These are phyloP conservation scores for Cubamyces sp. DNA, from an alignment of 768 basidiomycete species.

Conservation along the genomic window DNA sequence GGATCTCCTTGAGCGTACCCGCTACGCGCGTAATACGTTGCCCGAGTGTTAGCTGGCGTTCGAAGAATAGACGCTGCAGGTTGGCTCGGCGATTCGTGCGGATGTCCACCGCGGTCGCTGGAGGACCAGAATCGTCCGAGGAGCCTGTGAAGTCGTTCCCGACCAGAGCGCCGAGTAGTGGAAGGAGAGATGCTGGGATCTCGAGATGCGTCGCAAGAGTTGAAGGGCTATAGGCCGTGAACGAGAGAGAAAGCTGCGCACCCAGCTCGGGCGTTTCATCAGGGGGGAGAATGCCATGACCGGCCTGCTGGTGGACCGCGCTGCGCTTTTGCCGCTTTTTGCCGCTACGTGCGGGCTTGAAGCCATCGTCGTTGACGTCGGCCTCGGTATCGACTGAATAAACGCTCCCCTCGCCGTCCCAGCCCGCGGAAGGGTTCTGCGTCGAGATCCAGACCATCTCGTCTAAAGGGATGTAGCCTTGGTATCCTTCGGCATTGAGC, in stretches of 20 bases:
- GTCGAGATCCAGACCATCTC: conserved; percentile 68
- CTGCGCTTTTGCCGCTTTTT: conserved; percentile 53
- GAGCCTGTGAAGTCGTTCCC: conserved; percentile 78
- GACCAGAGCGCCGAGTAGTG: conserved; percentile 75
- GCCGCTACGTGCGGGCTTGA: conserved; percentile 57
- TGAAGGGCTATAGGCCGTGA: conserved; percentile 63
- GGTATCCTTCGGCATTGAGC: conserved; percentile 74
- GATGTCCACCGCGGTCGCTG: conserved; percentile 43
- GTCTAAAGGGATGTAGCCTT: conserved; percentile 75
- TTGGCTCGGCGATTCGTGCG: conserved; percentile 38
- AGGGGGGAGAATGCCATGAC: conserved; percentile 57
- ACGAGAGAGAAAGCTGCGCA: conserved; percentile 53
- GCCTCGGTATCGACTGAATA: conserved; percentile 29
- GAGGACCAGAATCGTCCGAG: conserved; percentile 24
- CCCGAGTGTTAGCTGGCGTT: conserved; percentile 53
- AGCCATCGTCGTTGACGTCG: conserved; percentile 53
- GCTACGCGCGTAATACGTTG: conserved; percentile 75
- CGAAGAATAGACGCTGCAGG: conserved; percentile 69
- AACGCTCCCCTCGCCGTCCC: conserved; percentile 17
- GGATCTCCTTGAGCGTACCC: conserved; percentile 54
- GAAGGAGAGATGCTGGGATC: conserved; percentile 71
- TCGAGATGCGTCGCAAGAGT: conserved; percentile 65
- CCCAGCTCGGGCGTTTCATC: conserved; percentile 28
- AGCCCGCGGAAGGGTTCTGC: conserved; percentile 14
- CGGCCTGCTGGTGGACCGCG: conserved; percentile 9